Conservation (phyloP, 2,329 filamentous ascomycete genomes). For the Ambrosiella cleistominuta region DNA sequence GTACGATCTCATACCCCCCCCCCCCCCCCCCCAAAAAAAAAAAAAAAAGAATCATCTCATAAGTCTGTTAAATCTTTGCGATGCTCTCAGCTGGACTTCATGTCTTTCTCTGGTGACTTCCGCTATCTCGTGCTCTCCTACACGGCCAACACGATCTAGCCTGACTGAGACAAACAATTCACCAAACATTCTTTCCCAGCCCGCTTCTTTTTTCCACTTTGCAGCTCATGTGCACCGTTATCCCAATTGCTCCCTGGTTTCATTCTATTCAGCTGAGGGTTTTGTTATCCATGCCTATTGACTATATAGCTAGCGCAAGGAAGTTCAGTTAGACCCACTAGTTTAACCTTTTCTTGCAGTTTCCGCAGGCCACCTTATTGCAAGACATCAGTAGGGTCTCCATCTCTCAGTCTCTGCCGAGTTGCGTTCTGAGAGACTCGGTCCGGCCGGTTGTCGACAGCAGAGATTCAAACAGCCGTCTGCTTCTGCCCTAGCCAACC, state of each 20-base stretch:
- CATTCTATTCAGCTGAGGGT: background rate
- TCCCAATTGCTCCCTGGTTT: background rate
- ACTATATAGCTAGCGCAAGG: background rate
- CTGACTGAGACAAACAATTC: background rate
- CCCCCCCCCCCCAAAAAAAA: too few relatives aligned
- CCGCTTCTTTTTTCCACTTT: constrained; percentile 1
- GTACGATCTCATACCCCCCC: background rate
- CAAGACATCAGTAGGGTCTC: background rate
- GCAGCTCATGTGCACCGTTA: background rate
- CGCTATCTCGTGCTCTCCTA: constrained; percentile 7
- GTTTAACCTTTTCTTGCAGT: constrained; percentile 3
- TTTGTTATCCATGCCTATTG: background rate
- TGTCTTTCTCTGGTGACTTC: constrained; percentile 1
- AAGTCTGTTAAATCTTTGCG: background rate
- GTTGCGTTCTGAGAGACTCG: background rate
- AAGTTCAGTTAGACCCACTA: background rate
- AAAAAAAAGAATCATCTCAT: background rate
- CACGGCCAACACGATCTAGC: background rate
- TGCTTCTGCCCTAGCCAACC: background rate
- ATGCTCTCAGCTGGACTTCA: background rate
- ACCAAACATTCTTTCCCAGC: background rate
- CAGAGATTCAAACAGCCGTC: background rate
- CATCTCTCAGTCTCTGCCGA: too few relatives aligned
- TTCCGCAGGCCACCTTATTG: background rate
- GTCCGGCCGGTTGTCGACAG: background rate